Evolutionary conservation across 768 basidiomycete genomes (phyloP), one percentile per base, ranked within the genome.

Genomic region (Suillus discolor): DNA sequence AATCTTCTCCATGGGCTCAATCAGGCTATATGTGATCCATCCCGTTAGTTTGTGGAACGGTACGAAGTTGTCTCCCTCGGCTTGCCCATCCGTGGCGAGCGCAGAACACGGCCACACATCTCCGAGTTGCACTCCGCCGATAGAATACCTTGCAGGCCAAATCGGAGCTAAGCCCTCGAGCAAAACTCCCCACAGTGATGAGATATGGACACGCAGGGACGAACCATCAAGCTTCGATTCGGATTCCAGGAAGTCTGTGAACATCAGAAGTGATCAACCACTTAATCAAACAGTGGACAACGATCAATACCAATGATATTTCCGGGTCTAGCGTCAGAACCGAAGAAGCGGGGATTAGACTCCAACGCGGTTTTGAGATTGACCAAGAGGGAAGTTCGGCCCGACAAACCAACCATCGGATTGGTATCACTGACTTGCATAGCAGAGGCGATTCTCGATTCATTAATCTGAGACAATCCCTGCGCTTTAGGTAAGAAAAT

Each of bases 11-110:
- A 99, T 84, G 2, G 92, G 89, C 74, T 96, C 91, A 41, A 97
- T 81, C 23, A 99, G 82, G 70, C 90, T 92, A 75, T 97, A 97
- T 9, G 95, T 91, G 64, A 94, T 83, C 97, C 97, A 99, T 67
- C 92, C 91, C 0, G 93, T 94, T 57, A 99, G 83, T 76, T 99
- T 99, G 80, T 98, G 97, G 83, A 99, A 99, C 0, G 95, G 92
- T 8, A 99, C 94, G 38, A 94, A 81, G 62, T 88, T 83, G 62
- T 89, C 89, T 57, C 88, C 89, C 70, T 87, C 87, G 28, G 73
- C 61, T 23, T 71, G 70, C 6, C 64, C 68, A 15, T 62, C 65
- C 13, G 54, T 64, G 55, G 71, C 72, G 67, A 89, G 80, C 0
- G 85, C 84, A 6, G 85, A 79, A 69, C 94, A 96, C 0, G 90